Conservation (phyloP, 1,284 basidiomycete species). For the Ganoderma multipileum region DNA sequence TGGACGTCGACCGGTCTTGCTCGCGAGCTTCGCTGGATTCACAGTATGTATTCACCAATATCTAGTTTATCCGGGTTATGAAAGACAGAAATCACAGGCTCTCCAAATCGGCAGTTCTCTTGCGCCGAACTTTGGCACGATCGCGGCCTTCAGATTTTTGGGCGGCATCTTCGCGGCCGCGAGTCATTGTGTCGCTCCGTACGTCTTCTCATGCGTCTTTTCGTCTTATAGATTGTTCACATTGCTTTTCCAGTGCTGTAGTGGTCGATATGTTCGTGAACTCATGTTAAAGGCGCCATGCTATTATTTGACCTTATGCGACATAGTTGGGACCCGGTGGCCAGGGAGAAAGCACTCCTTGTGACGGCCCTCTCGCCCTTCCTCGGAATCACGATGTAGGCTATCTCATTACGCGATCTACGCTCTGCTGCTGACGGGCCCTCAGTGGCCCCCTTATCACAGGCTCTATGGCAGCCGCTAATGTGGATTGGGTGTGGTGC, state of each 20-base stretch:
- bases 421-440: neutral
- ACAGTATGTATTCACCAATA: constrained; percentile 36
- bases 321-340: constrained; percentile 37
- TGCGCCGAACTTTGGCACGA: constrained; percentile 53
- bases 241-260: constrained; percentile 3
- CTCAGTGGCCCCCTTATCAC: constrained; percentile 64
- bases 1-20: constrained; percentile 51
- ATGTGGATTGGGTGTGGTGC: constrained; percentile 71
- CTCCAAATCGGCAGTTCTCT: constrained; percentile 64
- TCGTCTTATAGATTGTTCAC: too few relatives aligned
- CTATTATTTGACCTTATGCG: constrained; percentile 32
- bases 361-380: constrained; percentile 63
- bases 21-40: constrained; percentile 57
- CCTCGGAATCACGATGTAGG: constrained; percentile 57
- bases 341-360: constrained; percentile 32
- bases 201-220: neutral
- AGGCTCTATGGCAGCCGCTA: constrained; percentile 54
- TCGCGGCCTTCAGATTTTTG: constrained; percentile 67
- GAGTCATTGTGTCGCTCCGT: constrained; percentile 33
- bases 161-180: constrained; percentile 55
- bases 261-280: constrained; percentile 15
- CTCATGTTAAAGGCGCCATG: neutral
- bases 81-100: constrained; percentile 7
- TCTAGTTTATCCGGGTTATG: neutral
- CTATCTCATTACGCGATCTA: neutral